Evolutionary conservation across 768 basidiomycete genomes (phyloP).

Genomic region (Mycena vulgaris): DNA sequence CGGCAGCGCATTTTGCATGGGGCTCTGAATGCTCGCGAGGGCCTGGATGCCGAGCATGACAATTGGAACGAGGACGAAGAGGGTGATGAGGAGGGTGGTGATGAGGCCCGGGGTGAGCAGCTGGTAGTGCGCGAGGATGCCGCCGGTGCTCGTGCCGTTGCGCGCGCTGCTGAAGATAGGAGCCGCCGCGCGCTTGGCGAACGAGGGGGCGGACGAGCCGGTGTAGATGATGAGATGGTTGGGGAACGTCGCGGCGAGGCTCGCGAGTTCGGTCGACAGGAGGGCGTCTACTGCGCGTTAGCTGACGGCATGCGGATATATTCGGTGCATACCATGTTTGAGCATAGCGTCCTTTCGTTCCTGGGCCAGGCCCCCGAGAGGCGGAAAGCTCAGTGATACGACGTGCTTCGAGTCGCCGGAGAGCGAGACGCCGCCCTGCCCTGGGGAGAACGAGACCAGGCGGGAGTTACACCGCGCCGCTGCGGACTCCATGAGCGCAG

Average conservation of each 20-base stretch:
- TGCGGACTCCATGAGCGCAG: constrained; percentile 59
- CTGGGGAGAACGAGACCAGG: constrained; percentile 59
- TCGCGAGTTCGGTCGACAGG: constrained; percentile 65
- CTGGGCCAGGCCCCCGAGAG: constrained; percentile 56
- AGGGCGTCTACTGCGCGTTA: constrained; percentile 54
- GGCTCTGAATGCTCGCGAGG: constrained; percentile 82
- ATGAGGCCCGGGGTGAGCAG: constrained; percentile 85
- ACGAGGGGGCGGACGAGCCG: constrained; percentile 60
- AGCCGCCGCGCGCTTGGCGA: constrained; percentile 53
- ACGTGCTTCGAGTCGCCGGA: constrained; percentile 66
- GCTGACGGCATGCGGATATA: constrained; percentile 3
- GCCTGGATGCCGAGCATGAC: constrained; percentile 75
- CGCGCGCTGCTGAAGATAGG: constrained; percentile 38
- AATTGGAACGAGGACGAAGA: constrained; percentile 80
- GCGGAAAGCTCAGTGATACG: constrained; percentile 69
- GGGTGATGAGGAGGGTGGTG: constrained; percentile 69
- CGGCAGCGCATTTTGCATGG: constrained; percentile 72
- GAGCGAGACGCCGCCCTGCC: constrained; percentile 53
- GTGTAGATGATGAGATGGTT: constrained; percentile 79
- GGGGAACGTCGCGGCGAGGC: constrained; percentile 64
- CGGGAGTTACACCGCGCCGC: constrained; percentile 69
- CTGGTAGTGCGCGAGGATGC: constrained; percentile 82
- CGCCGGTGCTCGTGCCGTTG: constrained; percentile 61
- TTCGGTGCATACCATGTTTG: constrained; percentile 65
- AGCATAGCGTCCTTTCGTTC: constrained; percentile 64